Conservation (phyloP, 352 stramenopile genomes). For the Lagenidium sp. region DNA sequence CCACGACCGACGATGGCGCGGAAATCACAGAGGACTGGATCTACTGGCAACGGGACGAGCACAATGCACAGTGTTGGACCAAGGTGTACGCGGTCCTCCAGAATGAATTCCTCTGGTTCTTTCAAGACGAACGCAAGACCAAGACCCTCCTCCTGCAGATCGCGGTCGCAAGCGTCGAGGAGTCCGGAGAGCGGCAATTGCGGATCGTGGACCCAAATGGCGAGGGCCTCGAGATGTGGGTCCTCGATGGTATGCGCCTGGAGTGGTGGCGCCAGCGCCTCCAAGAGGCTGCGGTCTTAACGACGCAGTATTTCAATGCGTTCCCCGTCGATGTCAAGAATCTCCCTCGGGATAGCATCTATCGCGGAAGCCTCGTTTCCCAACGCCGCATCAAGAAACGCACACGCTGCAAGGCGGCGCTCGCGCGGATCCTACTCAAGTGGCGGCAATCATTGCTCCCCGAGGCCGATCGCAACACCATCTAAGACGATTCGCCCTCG, state of each 20-base stretch:
- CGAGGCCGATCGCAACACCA: constrained; percentile 12
- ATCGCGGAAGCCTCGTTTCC: constrained; percentile 59
- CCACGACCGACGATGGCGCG: constrained; percentile 13
- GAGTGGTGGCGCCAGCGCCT: constrained; percentile 38
- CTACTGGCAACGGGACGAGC: constrained; percentile 75
- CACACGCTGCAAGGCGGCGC: constrained; percentile 30
- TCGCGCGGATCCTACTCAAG: constrained; percentile 26
- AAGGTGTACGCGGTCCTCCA: constrained; percentile 74
- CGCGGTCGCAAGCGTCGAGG: constrained; percentile 56
- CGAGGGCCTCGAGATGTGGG: constrained; percentile 66
- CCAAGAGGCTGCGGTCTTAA: constrained; percentile 49
- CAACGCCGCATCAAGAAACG: constrained; percentile 47
- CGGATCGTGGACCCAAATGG: constrained; percentile 67
- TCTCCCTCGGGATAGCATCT: constrained; percentile 48
- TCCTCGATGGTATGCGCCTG: constrained; percentile 47
- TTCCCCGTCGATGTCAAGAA: constrained; percentile 39
- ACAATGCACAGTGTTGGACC: constrained; percentile 63
- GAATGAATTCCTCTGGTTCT: constrained; percentile 77
- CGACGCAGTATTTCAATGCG: constrained; percentile 53
- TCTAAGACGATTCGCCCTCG: too few species aligned
- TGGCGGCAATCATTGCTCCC: constrained; percentile 18
- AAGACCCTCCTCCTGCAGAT: constrained; percentile 67
- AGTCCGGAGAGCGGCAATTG: constrained; percentile 52
- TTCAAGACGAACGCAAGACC: constrained; percentile 44
- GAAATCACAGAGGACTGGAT: constrained; percentile 67